Evolutionary conservation across 148 eudicot species (phyloP), one percentile per base, ranked within the genome.

Genomic region (Polygonum maritimum): DNA sequence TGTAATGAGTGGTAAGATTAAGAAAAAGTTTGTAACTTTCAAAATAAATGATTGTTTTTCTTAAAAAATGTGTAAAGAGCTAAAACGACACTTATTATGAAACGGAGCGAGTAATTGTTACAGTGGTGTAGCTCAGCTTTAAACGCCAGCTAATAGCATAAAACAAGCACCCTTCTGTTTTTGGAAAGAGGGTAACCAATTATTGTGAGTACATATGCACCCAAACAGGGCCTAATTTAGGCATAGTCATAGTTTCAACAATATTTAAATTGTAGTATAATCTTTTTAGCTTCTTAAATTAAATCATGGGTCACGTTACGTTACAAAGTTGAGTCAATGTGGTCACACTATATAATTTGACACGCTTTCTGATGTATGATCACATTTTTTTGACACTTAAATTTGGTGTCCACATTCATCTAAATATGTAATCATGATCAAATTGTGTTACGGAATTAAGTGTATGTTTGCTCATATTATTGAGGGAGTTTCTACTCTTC

Each of bases 181-280:
- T 6, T 14, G 71, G 71, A 67, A 67, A 67, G 71, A 67, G 15
- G 71, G 44, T 33, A 38, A 67, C 71, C 71, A 67, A 67, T 67
- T 36, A 67, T 67, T 67, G 21, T 67, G 71, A 41, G 45, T 38
- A 36, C 18, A 67, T 67, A 67, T 67, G 44, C 45, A 67, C 21
- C 71, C 71, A 16, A 67, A 36, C 71, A 67, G 71, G 21, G 18
- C 71, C 71, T 67, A 67, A 67, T 67, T 67, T 35, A 67, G 71
- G 71, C 38, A 67, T 67, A 38, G 22, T 10, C 45, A 67, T 38
- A 33, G 44, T 67, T 67, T 33, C 8, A 33, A 15, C n/a, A 33
- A 65, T 65, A 65, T 15, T 65, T 26, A 26, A 60, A 31, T 60
- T 26, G 31, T 26, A 10, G 31, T 26, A 10, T 21, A 67, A 67